Evolutionary conservation across 2,329 filamentous ascomycete genomes (phyloP).

Genomic region (Didymella segeticola): DNA sequence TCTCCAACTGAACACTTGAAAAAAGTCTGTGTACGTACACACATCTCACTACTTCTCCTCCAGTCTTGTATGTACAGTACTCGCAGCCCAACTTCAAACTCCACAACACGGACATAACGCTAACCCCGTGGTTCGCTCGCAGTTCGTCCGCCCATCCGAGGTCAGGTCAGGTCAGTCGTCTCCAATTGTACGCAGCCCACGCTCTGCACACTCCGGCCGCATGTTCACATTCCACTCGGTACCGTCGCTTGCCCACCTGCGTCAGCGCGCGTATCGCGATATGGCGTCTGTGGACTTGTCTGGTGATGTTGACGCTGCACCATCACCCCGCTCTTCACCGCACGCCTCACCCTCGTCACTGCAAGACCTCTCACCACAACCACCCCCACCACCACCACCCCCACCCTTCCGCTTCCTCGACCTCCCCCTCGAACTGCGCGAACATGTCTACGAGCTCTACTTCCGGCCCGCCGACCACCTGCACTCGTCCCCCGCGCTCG

Average conservation of each 20-base stretch:
- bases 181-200: not conserved
- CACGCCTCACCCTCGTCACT: not conserved
- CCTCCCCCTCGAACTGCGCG: conserved; percentile 43
- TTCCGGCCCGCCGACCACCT: conserved; percentile 36
- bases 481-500: conserved; percentile 8
- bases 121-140: no score
- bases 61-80: not conserved
- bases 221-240: conserved; percentile 17
- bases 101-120: no score
- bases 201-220: not conserved
- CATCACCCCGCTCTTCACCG: not conserved
- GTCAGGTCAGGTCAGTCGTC: not conserved
- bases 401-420: conserved; percentile 35
- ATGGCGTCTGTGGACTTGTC: conserved; percentile 4
- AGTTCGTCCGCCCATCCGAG: not conserved
- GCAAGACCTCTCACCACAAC: not conserved
- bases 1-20: no score
- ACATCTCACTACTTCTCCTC: not conserved
- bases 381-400: not conserved
- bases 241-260: conserved; percentile 5
- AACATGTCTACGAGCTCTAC: conserved; percentile 41
- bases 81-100: no score
- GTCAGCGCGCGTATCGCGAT: conserved; percentile 2
- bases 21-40: no score
- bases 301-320: no score